Base-by-base conservation (phyloP, 2,329 filamentous ascomycete genomes). In the Epichloe sylvatica region DNA sequence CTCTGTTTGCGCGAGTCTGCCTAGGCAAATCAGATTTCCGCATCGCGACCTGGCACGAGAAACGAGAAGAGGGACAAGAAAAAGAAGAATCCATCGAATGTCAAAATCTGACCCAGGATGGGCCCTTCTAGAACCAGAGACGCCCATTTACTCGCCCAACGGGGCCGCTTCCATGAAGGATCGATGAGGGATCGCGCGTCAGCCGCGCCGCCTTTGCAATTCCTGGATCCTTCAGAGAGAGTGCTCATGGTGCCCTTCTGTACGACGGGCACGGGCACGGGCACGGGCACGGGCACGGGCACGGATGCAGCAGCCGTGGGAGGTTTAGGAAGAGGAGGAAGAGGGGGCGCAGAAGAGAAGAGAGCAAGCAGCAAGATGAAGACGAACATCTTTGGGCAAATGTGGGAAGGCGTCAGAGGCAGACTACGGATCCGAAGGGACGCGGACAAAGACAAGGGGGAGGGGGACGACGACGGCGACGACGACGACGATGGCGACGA, bases 101-200 rank as follows among this genome's bases (percentile, higher is more conserved):
- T 2, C 4, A 13, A 44, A 35, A 34, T 12, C 21, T 25, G 4
- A 19, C 19, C 13, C 45, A 53, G 17, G 42, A 66, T 62, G 62
- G 60, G 58, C 49, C 59, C 60, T 11, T 59, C 62, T 36, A 52
- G 51, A 42, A 57, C 56, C 51, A 51, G 61, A 53, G 62, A 67
- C 52, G 62, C 67, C 52, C 62, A 49, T 25, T 37, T 54, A 19
- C 40, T 58, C 58, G 34, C 54, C 53, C 49, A 64, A 57, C 53
- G 46, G 41, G 53, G 78, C 69, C 62, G 80, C 67, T 72, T 94
- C 76, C 59, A 83, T 37, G 89, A 95, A 67, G 89, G 84, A 39
- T 91, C 84, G 59, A 91, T 95, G 86, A 87, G 83, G 60, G 86
- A 94, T 65, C 81, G 85, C 55, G 72, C 78, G 34, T 90, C 84